Evolutionary conservation across 148 eudicot species (phyloP).

Genomic region (Fallopia convolvulus): DNA sequence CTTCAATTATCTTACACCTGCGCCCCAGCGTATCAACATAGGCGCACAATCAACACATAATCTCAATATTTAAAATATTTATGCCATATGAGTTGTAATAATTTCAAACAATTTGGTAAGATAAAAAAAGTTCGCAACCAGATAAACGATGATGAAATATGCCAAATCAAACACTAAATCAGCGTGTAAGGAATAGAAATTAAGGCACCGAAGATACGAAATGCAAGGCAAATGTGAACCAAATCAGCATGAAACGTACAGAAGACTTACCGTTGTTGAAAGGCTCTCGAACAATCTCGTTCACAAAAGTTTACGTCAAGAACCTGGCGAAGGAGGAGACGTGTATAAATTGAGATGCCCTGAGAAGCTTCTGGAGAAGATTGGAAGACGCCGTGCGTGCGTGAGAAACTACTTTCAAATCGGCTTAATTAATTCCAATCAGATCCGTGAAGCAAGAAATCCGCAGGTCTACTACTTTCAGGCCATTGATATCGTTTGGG

Average conservation of each 20-base stretch:
- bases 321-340: background rate
- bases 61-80: background rate
- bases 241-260: background rate
- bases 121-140: background rate
- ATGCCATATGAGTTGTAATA: background rate
- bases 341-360: constrained; percentile 8
- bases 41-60: background rate
- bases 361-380: constrained; percentile 10
- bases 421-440: background rate
- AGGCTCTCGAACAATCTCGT: background rate
- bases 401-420: background rate
- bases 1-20: background rate
- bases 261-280: background rate
- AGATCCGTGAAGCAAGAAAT: background rate
- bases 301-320: background rate
- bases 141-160: background rate
- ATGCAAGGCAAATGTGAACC: background rate
- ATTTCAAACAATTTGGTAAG: no score
- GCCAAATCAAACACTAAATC: background rate
- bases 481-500: background rate
- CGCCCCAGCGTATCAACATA: background rate
- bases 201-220: background rate
- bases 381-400: background rate
- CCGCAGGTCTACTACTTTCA: background rate
- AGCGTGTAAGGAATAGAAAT: background rate